Evolutionary conservation across 305 asterid species (phyloP), one percentile per base, ranked within the genome.

Genomic region (Lippia alba): DNA sequence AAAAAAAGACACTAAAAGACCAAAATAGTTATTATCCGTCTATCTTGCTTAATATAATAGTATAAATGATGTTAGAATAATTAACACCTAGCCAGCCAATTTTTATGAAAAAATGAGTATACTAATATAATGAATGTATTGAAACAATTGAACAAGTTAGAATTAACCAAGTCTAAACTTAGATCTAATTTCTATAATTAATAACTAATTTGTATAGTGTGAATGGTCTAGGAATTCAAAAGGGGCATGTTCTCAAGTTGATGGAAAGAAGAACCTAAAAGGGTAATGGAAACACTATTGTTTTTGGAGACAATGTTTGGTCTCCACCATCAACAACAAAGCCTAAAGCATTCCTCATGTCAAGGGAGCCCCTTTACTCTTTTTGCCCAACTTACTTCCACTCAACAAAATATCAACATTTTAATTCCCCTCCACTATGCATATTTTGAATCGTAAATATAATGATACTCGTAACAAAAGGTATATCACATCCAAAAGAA

Each of bases 271-370:
- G 20, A 20, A 48, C 6, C 41, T 36, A 63, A 56, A 61, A 67
- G 24, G 30, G 75, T 36, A 59, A 72, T 75, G 76, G 78, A 75
- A 74, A 74, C 76, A 65, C 55, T 39, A 65, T 30, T 64, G 17
- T 41, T 7, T 15, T 73, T 58, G 8, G 41, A 57, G 78, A 64
- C 73, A 50, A 40, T 40, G 8, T 63, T 46, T 58, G 70, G 67
- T 74, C 80, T 66, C 72, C 81, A 74, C 44, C 56, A 48, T 53
- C 69, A 24, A 61, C 61, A 40, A 61, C 78, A 74, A 74, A 74
- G 15, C 36, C n/a, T 6, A 41, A 11, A 44, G 16, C n/a, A 6
- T 10, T 18, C 74, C 76, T 71, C 49, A 66, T 57, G 40, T 69
- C 12, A 12, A 14, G 79, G 67, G 55, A 15, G 4, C 16, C 65